Evolutionary conservation across 345 rosid species (phyloP), one percentile per base, ranked within the genome.

Genomic region (Trapa bicornis): DNA sequence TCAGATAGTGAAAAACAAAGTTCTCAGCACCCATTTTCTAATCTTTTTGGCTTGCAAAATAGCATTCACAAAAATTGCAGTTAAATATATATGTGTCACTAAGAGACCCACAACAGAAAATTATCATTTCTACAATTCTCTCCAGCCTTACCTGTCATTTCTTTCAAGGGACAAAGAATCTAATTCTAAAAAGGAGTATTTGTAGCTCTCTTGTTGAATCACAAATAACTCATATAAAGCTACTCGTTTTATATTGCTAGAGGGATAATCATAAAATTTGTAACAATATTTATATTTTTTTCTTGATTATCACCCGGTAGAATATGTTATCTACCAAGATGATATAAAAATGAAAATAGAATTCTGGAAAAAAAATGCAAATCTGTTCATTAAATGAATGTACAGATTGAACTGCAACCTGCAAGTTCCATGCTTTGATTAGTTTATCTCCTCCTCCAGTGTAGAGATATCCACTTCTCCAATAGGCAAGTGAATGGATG

Each of bases 371-470:
- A 33, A 32, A 58, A 22, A 54, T 6, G 60, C 60, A n/a, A 22
- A 54, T 54, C 10, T 54, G 11, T 54, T 35, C 33, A 35, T 61
- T 37, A 63, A 37, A 15, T 8, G 32, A 48, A 39, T 22, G 14
- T 37, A 37, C 29, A 15, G 13, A 52, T 35, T 38, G 38, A 39
- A 63, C 42, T 14, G 12, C 47, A 53, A 90, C 98, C 87, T 72
- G 80, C 77, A 93, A 65, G 35, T 85, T 81, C 98, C 98, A 93
- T 53, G 84, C 94, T 85, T 93, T 93, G 61, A 93, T 80, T 47
- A 80, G 80, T 76, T 84, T 85, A 79, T 93, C 97, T 74, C 98
- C 98, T 77, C 98, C 81, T 64, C 98, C 98, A 56, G 90, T 80
- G 62, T 88, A 93, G 53, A 90, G 84, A 77, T 75, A 72, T 17